Conservation (phyloP, 352 stramenopile species). For the Globisporangium yorkense region DNA sequence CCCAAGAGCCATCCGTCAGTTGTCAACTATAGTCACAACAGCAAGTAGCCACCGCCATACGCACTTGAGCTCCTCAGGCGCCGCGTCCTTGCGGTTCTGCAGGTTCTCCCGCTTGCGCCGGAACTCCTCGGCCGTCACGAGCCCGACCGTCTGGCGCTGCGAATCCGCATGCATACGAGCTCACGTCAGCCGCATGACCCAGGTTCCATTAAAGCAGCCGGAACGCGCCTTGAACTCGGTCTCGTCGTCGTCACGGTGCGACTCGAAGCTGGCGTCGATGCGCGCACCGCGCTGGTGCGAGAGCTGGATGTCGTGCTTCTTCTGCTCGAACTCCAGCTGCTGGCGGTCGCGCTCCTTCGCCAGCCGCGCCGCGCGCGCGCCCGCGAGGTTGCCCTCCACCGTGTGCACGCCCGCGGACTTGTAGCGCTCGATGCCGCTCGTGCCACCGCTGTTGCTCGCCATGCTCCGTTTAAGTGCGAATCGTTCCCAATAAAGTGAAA, state of each 20-base stretch:
- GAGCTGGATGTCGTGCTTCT: constrained; percentile 88
- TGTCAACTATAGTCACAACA: background rate
- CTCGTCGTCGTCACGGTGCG: constrained; percentile 72
- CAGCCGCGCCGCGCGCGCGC: constrained; percentile 85
- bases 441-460: constrained; percentile 28
- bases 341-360: constrained; percentile 91
- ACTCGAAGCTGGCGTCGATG: constrained; percentile 92
- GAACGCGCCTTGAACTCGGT: constrained; percentile 77
- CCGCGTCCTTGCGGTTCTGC: constrained; percentile 31
- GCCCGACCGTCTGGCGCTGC: constrained; percentile 81
- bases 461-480: constrained; percentile 1
- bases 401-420: constrained; percentile 91
- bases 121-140: constrained; percentile 96
- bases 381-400: constrained; percentile 95
- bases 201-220: background rate
- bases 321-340: constrained; percentile 91
- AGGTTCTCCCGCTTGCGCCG: constrained; percentile 81
- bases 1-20: background rate
- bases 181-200: background rate
- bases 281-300: constrained; percentile 68
- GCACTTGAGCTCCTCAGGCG: constrained; percentile 23
- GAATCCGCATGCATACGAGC: background rate
- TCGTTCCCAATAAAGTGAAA: constrained; percentile 22
- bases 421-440: constrained; percentile 59
- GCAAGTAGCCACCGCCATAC: background rate